These are phyloP conservation scores for Exophiala calicioides DNA, from an alignment of 2,329 filamentous ascomycete species.

Conservation along the genomic window DNA sequence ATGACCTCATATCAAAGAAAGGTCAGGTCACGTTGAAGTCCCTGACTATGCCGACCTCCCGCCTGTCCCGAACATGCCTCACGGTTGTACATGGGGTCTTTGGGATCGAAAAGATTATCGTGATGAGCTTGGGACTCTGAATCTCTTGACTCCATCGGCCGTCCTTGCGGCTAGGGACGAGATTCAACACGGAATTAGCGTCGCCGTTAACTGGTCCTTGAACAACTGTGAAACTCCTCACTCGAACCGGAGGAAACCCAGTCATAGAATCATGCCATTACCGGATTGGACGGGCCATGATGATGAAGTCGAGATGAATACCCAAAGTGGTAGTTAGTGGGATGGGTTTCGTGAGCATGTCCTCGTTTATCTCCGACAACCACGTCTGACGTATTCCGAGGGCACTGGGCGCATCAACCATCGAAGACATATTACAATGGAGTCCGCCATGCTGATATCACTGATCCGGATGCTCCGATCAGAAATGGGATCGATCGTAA, in stretches of 20 bases:
- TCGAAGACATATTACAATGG: conserved; percentile 31
- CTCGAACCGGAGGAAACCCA: conserved; percentile 51
- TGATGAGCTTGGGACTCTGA: conserved; percentile 53
- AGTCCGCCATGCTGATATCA: conserved; percentile 16
- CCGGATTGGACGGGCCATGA: conserved; percentile 42
- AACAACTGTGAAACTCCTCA: conserved; percentile 54
- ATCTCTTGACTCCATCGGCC: conserved; percentile 57
- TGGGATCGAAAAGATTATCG: conserved; percentile 48
- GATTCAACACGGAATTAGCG: conserved; percentile 57
- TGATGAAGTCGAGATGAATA: conserved; percentile 50
- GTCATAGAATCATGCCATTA: conserved; percentile 55
- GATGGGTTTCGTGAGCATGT: conserved; percentile 44
- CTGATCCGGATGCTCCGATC: neutral
- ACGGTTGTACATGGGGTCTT: conserved; percentile 63
- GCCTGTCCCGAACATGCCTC: conserved; percentile 54
- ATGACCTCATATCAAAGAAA: no score
- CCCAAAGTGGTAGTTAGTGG: conserved; percentile 52
- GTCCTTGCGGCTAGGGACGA: conserved; percentile 54
- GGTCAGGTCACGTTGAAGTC: no score
- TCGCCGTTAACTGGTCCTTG: conserved; percentile 57
- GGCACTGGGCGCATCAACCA: conserved; percentile 45
- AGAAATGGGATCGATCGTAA: conserved; percentile 21
- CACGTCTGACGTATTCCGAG: neutral
- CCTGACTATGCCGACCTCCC: conserved; percentile 55
- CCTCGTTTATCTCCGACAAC: neutral